A percentile compares a stretch with the other conserved stretches of the same genome.
These are phyloP conservation scores for Anisodus acutangulus DNA, from an alignment of 257 asterid species.

Conservation along the genomic window DNA sequence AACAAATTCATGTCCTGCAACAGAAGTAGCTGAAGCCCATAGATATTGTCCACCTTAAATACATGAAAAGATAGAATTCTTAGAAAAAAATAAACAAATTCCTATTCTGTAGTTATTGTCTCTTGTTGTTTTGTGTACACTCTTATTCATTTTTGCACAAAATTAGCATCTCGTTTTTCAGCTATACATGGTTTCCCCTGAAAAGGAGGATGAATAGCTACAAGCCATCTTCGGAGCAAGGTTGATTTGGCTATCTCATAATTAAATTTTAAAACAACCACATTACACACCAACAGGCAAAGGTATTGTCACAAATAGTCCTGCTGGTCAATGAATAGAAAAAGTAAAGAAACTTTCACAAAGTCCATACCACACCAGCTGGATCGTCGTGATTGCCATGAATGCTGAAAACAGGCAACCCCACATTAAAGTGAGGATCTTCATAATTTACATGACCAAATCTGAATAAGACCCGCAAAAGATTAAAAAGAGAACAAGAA, in stretches of 20 bases:
- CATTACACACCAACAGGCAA: not conserved
- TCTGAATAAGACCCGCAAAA: constrained; percentile 47
- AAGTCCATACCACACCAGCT: constrained; percentile 97
- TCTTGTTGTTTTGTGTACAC: not conserved
- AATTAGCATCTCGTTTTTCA: constrained; percentile 2
- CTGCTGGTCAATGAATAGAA: not conserved
- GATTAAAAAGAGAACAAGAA: not conserved
- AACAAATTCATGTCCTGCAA: constrained; percentile 14
- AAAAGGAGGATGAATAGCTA: not conserved
- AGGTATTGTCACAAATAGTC: constrained; percentile 15
- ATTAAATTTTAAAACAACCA: not conserved
- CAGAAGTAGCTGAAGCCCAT: not conserved
- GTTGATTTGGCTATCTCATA: constrained; percentile 18
- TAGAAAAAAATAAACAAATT: not conserved
- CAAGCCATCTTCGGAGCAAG: constrained; percentile 18
- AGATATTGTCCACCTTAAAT: constrained; percentile 18
- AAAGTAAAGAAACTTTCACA: constrained; percentile 30
- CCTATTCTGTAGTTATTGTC: not conserved
- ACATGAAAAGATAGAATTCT: not conserved
- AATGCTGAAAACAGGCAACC: constrained; percentile 97
- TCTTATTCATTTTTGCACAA: not conserved
- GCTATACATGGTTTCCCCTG: not conserved
- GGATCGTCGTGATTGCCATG: constrained; percentile 99
- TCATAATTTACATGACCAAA: constrained; percentile 98
- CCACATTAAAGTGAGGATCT: constrained; percentile 99